phyloP scores from a whole-genome alignment of 169 alveolate species.

The Plasmodium ovale region DNA sequence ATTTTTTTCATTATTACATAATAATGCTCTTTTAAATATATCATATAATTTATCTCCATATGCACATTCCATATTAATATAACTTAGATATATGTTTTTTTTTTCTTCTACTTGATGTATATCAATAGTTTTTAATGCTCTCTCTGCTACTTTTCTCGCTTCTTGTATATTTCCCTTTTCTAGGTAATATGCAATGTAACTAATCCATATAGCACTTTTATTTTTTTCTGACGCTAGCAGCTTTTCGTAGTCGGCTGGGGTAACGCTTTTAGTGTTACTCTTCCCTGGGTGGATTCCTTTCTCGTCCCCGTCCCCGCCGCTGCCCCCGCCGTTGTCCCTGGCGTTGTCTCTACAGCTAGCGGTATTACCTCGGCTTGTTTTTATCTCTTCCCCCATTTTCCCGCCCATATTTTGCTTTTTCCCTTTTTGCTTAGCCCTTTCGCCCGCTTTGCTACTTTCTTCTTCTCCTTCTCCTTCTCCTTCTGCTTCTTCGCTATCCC shows the following conservation, averaged over 20 bases:
- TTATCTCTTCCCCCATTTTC: background rate
- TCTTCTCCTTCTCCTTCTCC: background rate
- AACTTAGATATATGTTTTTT: conserved; percentile 87
- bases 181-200: conserved; percentile 88
- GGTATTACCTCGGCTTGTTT: background rate
- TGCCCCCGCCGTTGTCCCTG: background rate
- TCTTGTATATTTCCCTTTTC: conserved; percentile 84
- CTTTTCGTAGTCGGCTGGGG: conserved; percentile 76
- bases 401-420: background rate
- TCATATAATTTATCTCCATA: conserved; percentile 85
- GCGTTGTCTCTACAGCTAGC: background rate
- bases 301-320: background rate
- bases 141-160: conserved; percentile 87
- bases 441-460: background rate
- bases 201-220: conserved; percentile 81
- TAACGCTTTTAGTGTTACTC: conserved; percentile 9
- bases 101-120: conserved; percentile 85
- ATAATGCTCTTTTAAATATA: conserved; percentile 81
- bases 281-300: background rate
- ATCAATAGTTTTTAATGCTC: conserved; percentile 86
- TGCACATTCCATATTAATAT: conserved; percentile 87
- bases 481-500: background rate
- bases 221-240: conserved; percentile 77
- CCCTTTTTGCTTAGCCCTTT: background rate
- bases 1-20: conserved; percentile 80